Percentiles rank a stretch among this genome's conserved stretches.
Conservation (phyloP, 1,284 basidiomycete genomes). For the Ustilago shanxiensis region DNA sequence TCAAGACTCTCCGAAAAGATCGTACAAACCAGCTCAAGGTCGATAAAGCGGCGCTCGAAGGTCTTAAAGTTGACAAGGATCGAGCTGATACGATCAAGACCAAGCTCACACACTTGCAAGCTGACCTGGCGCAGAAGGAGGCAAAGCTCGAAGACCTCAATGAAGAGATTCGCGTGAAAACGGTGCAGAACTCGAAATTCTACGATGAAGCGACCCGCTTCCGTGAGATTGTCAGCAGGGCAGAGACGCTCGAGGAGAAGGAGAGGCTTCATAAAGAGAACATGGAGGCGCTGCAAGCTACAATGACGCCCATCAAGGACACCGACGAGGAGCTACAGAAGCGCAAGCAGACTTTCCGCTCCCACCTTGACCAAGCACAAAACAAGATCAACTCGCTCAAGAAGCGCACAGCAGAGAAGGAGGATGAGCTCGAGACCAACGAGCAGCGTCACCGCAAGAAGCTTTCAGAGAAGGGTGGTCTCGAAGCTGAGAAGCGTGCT, state of each 20-base stretch:
- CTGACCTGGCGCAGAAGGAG: conserved; percentile 56
- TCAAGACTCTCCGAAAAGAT: conserved; percentile 84
- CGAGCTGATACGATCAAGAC: conserved; percentile 78
- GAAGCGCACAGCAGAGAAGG: conserved; percentile 75
- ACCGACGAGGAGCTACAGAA: conserved; percentile 81
- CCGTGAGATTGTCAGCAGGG: conserved; percentile 82
- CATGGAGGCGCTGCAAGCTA: conserved; percentile 75
- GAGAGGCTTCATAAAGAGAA: conserved; percentile 78
- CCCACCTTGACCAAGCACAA: conserved; percentile 76
- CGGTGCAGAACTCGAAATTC: conserved; percentile 82
- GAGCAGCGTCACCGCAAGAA: conserved; percentile 46
- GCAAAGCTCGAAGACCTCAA: conserved; percentile 59
- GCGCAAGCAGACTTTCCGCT: conserved; percentile 80
- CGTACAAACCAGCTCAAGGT: conserved; percentile 89
- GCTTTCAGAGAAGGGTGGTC: conserved; percentile 64
- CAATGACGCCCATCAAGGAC: conserved; percentile 79
- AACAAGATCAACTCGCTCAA: conserved; percentile 73
- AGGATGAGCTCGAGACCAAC: conserved; percentile 72
- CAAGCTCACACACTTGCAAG: conserved; percentile 54
- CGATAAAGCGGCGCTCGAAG: conserved; percentile 87
- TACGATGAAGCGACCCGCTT: conserved; percentile 87
- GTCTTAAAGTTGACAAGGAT: conserved; percentile 84
- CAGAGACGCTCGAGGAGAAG: conserved; percentile 78
- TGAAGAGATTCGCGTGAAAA: conserved; percentile 72
- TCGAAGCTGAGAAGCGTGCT: conserved; percentile 65